Percentiles rank a stretch among this genome's conserved stretches.
Conservation (phyloP, 2,329 filamentous ascomycete genomes). For the Pyrenochaeta sp. region DNA sequence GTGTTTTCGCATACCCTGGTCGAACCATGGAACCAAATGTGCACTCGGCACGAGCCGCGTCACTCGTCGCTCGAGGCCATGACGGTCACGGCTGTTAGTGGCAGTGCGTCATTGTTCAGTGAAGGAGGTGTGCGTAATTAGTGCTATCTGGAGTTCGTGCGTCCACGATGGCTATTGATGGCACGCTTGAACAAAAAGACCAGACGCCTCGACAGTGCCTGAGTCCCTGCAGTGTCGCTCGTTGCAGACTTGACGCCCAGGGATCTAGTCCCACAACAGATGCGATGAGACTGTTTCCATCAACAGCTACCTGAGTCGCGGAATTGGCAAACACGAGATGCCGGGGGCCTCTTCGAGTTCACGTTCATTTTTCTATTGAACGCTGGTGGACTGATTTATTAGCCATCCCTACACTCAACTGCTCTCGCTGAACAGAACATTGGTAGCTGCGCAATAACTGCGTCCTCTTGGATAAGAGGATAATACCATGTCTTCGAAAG, state of each 20-base stretch:
- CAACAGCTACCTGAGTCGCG: constrained; percentile 7
- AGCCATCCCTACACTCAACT: not conserved
- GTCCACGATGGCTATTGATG: not conserved
- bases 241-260: not conserved
- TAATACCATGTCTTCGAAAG: too few relatives aligned
- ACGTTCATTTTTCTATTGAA: not conserved
- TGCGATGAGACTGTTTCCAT: not conserved
- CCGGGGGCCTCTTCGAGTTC: constrained; percentile 6
- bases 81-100: not conserved
- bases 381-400: constrained; percentile 3
- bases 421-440: too few relatives aligned
- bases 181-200: not conserved
- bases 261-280: not conserved
- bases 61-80: not conserved
- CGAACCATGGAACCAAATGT: not conserved
- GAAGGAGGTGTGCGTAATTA: not conserved
- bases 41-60: constrained; percentile 4
- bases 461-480: too few relatives aligned
- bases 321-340: constrained; percentile 6
- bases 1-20: constrained; percentile 25
- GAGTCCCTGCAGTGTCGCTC: not conserved
- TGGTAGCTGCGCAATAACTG: too few relatives aligned
- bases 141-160: not conserved
- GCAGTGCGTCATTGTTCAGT: not conserved
- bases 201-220: not conserved